Conservation (phyloP, 1,139 yeast species). For the Taphrina communis region DNA sequence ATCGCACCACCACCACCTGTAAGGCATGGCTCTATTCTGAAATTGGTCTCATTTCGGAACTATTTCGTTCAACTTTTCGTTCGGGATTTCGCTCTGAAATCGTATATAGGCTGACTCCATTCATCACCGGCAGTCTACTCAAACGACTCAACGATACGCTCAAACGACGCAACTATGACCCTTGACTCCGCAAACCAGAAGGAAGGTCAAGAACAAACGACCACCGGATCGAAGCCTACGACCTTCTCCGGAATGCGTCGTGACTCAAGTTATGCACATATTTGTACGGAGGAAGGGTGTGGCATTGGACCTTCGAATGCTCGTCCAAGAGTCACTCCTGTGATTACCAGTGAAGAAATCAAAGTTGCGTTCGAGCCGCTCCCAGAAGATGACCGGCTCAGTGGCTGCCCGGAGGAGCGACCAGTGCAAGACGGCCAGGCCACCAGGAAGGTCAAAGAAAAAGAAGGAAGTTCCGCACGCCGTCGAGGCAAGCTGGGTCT, state of each 20-base stretch:
- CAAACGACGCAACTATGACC: background rate
- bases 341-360: background rate
- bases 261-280: background rate
- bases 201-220: background rate
- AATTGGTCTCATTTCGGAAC: background rate
- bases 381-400: background rate
- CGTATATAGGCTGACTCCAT: background rate
- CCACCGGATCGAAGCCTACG: background rate
- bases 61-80: conserved; percentile 10
- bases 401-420: background rate
- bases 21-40: no score
- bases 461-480: background rate
- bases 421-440: background rate
- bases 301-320: conserved; percentile 13
- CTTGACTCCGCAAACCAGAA: background rate
- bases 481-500: background rate
- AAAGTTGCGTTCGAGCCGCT: background rate
- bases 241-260: background rate
- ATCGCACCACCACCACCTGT: no score
- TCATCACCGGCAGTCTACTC: no score
- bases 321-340: conserved; percentile 1
- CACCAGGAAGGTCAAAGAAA: background rate
- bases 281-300: conserved; percentile 2
- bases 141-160: background rate
- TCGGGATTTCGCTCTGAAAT: background rate